A percentile compares a stretch with the other conserved stretches of the same genome.
These are phyloP conservation scores for Aspergillus sp. DNA, from an alignment of 2,329 filamentous ascomycete species.

Conservation along the genomic window DNA sequence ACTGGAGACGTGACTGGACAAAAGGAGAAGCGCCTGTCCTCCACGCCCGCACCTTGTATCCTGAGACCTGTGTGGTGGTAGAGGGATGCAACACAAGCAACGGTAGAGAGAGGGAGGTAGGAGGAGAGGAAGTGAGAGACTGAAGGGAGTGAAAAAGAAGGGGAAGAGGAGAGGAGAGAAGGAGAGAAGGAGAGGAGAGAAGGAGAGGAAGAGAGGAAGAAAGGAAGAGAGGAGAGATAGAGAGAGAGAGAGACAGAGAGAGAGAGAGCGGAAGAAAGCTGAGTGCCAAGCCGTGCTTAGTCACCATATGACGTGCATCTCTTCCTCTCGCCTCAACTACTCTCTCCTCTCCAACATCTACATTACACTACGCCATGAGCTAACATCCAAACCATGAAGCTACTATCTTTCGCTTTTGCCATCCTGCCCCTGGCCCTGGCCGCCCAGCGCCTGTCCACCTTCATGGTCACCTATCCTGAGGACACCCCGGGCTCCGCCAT, in stretches of 20 bases:
- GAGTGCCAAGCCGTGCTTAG: constrained; percentile 4
- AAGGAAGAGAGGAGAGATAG: constrained; percentile 1
- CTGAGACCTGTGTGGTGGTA: too few species aligned
- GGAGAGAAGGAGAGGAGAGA: constrained; percentile 3
- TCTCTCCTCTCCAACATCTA: too few species aligned
- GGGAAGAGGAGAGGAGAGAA: not conserved
- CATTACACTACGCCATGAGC: too few species aligned
- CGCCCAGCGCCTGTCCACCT: constrained; percentile 43
- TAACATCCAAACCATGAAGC: constrained; percentile 57
- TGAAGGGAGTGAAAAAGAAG: not conserved
- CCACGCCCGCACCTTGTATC: constrained; percentile 12
- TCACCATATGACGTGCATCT: not conserved
- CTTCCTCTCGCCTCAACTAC: too few species aligned
- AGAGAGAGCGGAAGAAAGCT: constrained; percentile 6
- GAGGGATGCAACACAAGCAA: not conserved
- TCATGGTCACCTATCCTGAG: constrained; percentile 69
- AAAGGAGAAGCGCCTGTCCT: constrained; percentile 23
- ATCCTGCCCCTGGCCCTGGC: constrained; percentile 55
- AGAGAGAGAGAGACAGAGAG: constrained; percentile 8
- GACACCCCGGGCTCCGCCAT: constrained; percentile 60
- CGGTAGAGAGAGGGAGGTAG: not conserved
- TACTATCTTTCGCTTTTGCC: constrained; percentile 48
- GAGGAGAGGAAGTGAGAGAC: constrained; percentile 2
- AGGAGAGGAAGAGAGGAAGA: too few species aligned
- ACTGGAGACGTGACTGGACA: constrained; percentile 32